A percentile compares a stretch with the other conserved stretches of the same genome.
Conservation (phyloP, 805 yeast genomes). For the Candida pseudoglaebosa region DNA sequence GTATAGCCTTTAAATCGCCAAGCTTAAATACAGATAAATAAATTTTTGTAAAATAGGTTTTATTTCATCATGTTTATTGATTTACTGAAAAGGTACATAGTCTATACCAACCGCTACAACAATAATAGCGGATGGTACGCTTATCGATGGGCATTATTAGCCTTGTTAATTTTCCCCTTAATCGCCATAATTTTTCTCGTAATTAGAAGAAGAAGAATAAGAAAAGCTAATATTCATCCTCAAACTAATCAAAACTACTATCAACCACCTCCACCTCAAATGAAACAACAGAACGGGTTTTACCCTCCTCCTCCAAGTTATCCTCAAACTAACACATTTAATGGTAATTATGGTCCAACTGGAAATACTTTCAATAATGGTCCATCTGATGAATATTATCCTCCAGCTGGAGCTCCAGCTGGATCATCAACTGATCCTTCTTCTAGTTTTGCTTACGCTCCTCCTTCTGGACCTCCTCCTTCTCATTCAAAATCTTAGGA, state of each 20-base stretch:
- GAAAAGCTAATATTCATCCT: background rate
- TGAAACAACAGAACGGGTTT: background rate
- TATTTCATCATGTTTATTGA: background rate
- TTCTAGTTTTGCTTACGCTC: too few species aligned
- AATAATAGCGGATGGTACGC: slow-evolving; percentile 1
- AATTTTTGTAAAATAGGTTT: too few species aligned
- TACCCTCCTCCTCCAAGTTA: background rate
- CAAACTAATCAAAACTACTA: background rate
- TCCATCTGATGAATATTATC: background rate
- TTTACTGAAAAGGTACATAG: background rate
- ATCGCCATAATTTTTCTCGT: background rate
- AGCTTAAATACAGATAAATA: too few species aligned
- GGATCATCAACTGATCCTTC: too few species aligned
- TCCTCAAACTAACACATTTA: background rate
- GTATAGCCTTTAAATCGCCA: too few species aligned
- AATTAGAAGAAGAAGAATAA: background rate
- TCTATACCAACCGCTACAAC: background rate
- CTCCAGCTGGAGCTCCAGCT: background rate
- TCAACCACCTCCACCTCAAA: slow-evolving; percentile 1
- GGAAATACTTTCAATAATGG: background rate
- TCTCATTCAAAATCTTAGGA: too few species aligned
- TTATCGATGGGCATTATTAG: slow-evolving; percentile 2
- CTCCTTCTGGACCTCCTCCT: background rate
- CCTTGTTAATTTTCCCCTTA: background rate
- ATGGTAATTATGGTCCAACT: background rate